Evolutionary conservation across 257 asterid species (phyloP).

Genomic region (Ilex asprella): DNA sequence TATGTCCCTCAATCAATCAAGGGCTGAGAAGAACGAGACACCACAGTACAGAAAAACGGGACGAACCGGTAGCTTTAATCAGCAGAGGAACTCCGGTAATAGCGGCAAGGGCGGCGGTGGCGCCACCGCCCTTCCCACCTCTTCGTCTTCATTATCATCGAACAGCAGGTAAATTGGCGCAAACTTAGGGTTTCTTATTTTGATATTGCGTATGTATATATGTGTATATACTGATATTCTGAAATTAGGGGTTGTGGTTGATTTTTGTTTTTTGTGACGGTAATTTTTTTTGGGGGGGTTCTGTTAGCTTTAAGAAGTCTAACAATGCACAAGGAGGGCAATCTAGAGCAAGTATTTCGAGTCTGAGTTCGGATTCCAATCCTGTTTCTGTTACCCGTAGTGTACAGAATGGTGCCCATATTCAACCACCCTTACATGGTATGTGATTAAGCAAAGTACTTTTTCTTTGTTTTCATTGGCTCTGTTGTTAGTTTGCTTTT

Average conservation of each 20-base stretch:
- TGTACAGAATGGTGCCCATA: constrained; percentile 9
- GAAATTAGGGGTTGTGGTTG: not conserved
- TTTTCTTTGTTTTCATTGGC: not conserved
- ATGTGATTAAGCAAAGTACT: not conserved
- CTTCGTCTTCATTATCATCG: not conserved
- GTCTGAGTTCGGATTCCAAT: constrained; percentile 7
- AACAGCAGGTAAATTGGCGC: not conserved
- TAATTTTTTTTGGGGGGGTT: not conserved
- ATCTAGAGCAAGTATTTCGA: constrained; percentile 7
- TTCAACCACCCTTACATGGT: constrained; percentile 14
- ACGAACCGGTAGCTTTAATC: not conserved
- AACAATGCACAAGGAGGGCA: constrained; percentile 16
- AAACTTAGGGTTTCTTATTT: not conserved
- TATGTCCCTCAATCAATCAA: constrained; percentile 2
- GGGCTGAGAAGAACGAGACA: not conserved
- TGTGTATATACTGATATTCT: not conserved
- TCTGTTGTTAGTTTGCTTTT: no score
- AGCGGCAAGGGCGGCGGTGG: not conserved
- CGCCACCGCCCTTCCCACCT: not conserved
- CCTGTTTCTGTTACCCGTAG: not conserved
- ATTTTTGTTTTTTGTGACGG: not conserved
- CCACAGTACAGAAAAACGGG: not conserved
- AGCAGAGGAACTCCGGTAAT: not conserved
- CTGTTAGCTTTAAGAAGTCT: constrained; percentile 18
- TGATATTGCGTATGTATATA: not conserved